A percentile compares a stretch with the other conserved stretches of the same genome.
Evolutionary conservation across 805 yeast species (phyloP).

Genomic region (Ogataea ramenticola): DNA sequence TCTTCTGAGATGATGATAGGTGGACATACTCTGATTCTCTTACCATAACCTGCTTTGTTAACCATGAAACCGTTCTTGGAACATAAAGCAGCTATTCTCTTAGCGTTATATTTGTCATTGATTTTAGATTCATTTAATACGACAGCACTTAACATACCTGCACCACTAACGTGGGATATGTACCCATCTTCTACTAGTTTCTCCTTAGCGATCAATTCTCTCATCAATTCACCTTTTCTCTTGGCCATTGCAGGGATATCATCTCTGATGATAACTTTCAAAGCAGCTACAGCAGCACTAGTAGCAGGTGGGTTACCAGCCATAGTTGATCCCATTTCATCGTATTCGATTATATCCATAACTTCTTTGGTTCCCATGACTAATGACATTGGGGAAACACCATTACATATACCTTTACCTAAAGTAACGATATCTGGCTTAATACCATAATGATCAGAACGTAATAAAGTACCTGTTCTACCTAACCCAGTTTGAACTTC

Average conservation of each 20-base stretch:
- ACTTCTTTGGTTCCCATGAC: slow-evolving; percentile 16
- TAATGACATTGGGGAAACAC: slow-evolving; percentile 19
- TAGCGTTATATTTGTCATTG: slow-evolving; percentile 9
- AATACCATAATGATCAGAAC: slow-evolving; percentile 12
- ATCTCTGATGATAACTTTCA: slow-evolving; percentile 21
- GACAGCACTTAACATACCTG: slow-evolving; percentile 17
- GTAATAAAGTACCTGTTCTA: slow-evolving; percentile 12
- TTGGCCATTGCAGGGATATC: slow-evolving; percentile 12
- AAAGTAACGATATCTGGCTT: slow-evolving; percentile 22
- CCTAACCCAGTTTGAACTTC: slow-evolving; percentile 91
- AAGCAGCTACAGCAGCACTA: slow-evolving; percentile 21
- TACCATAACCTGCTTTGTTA: slow-evolving; percentile 14
- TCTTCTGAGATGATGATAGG: slow-evolving; percentile 17
- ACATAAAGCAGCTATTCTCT: slow-evolving; percentile 15
- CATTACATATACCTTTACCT: slow-evolving; percentile 22
- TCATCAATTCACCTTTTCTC: slow-evolving; percentile 12
- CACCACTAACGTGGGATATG: slow-evolving; percentile 13
- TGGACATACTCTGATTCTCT: slow-evolving; percentile 20
- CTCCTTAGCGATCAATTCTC: slow-evolving; percentile 9
- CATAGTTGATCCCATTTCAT: slow-evolving; percentile 24
- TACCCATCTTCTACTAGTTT: slow-evolving; percentile 7
- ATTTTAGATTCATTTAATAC: slow-evolving; percentile 11
- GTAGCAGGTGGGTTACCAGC: slow-evolving; percentile 24
- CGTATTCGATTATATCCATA: slow-evolving; percentile 15
- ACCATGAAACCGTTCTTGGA: slow-evolving; percentile 17